Conservation (phyloP, 106 monocot genomes). For the Dioscorea alata region DNA sequence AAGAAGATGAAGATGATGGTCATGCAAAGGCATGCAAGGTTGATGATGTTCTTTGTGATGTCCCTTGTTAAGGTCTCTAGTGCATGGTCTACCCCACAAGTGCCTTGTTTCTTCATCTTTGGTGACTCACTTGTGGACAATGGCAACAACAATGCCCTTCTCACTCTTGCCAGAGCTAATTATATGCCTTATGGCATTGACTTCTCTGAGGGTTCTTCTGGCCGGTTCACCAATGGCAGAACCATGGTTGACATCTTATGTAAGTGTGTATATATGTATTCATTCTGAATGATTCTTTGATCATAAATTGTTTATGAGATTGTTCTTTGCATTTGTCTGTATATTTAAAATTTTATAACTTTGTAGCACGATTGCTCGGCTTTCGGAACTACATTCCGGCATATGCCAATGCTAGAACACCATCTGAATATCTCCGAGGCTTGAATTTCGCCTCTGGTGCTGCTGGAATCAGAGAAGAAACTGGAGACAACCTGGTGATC, state of each 20-base stretch:
- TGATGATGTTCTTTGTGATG: neutral
- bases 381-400: slow-evolving; percentile 54
- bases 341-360: neutral
- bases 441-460: slow-evolving; percentile 81
- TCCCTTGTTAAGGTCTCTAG: neutral
- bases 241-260: slow-evolving; percentile 62
- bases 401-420: slow-evolving; percentile 26
- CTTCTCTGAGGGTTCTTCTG: slow-evolving; percentile 54
- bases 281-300: neutral
- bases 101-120: slow-evolving; percentile 79
- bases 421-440: slow-evolving; percentile 23
- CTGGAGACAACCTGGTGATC: slow-evolving; percentile 67
- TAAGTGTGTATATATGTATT: slow-evolving; percentile 1
- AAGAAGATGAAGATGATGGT: too few relatives aligned
- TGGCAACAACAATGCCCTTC: slow-evolving; percentile 73
- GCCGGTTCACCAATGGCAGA: slow-evolving; percentile 80
- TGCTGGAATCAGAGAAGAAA: slow-evolving; percentile 64
- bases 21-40: too few relatives aligned
- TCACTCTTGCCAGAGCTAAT: slow-evolving; percentile 75
- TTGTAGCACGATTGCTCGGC: slow-evolving; percentile 59
- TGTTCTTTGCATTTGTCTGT: neutral
- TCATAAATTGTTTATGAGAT: neutral
- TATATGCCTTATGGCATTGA: slow-evolving; percentile 85
- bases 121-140: slow-evolving; percentile 89
- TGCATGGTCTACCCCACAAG: slow-evolving; percentile 32